Base-by-base conservation (phyloP, 176 grass and related monocot species). In the Eleusine indica region DNA sequence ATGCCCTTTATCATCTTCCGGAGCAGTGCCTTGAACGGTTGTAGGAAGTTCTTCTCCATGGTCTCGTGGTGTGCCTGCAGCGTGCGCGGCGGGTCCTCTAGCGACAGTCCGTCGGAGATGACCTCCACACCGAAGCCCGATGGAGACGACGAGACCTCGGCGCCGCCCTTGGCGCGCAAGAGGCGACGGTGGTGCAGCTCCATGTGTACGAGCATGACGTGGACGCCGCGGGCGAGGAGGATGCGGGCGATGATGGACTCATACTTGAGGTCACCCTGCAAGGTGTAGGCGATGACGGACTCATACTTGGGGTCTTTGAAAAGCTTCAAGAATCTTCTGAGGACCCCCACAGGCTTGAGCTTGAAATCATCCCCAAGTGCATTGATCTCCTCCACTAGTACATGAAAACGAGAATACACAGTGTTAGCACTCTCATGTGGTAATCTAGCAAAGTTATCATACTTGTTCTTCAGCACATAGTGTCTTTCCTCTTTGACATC, bases 111-210 rank as follows among this genome's bases (percentile, higher is more conserved):
- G 57, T 90, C 91, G 0, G 78, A 9, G 39, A 91, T 75, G 67
- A 81, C 56, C 56, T 79, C 78, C 28, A 94, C 84, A 6, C 54
- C 57, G 84, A 88, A 83, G 15, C 65, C 19, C 15, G 69, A 28
- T 2, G 37, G 37, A 35, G 9, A 21, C 13, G 18, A 39, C 56
- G 5, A 0, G 2, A 3, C 30, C 16, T 21, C 21, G 35, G 4
- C 61, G 14, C 7, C 46, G 56, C 39, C 47, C 47, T 28, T 32
- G 60, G 76, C 28, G 3, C 5, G 76, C 16, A 37, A 25, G 16
- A 79, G 61, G 43, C 77, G 77, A 28, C 62, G 62, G 77, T 79
- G 29, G 62, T 79, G 16, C 9, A 79, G 43, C 43, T 79, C 9
- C 16, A 61, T 79, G 77, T 79, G 61, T 9, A 79, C 62, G 43